A percentile compares a stretch with the other conserved stretches of the same genome.
Evolutionary conservation across 768 basidiomycete species (phyloP).

Genomic region (Asterophora parasitica): DNA sequence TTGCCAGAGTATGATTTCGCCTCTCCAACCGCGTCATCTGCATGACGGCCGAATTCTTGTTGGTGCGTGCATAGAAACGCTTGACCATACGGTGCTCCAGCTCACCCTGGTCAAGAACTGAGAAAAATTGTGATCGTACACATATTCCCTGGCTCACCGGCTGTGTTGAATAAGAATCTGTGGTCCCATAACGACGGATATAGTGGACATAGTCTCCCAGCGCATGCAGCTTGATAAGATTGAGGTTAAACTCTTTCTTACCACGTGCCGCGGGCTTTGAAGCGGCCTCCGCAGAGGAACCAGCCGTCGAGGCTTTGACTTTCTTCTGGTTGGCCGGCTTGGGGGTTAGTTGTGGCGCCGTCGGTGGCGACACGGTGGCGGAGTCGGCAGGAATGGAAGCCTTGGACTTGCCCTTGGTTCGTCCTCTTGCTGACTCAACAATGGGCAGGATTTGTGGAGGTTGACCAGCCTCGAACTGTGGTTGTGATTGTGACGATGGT

Average conservation of each 20-base stretch:
- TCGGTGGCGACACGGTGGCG: too few species aligned
- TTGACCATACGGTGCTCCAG: constrained; percentile 3
- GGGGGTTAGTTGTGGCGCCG: too few species aligned
- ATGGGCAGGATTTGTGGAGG: too few species aligned
- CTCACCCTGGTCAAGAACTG: constrained; percentile 3
- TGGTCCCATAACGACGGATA: constrained; percentile 23
- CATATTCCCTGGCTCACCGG: constrained; percentile 15
- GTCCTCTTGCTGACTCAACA: too few species aligned
- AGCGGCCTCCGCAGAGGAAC: not conserved
- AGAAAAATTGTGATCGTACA: not conserved
- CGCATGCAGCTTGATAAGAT: constrained; percentile 28
- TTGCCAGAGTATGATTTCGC: not conserved
- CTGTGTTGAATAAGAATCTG: constrained; percentile 31
- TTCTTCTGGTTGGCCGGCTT: too few species aligned
- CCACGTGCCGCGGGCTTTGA: not conserved
- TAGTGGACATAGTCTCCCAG: constrained; percentile 22
- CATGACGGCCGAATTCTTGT: not conserved
- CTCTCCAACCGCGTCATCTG: constrained; percentile 2
- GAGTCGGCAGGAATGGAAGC: too few species aligned
- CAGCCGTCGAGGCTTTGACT: not conserved
- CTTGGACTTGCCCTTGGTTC: too few species aligned
- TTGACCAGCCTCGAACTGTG: too few species aligned
- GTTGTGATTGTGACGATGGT: too few species aligned
- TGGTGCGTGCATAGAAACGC: not conserved
- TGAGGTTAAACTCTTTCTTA: constrained; percentile 9